A percentile compares a stretch with the other conserved stretches of the same genome.
These are phyloP conservation scores for Axilococcus clingmanii DNA, from an alignment of 139 green algal species.

Conservation along the genomic window DNA sequence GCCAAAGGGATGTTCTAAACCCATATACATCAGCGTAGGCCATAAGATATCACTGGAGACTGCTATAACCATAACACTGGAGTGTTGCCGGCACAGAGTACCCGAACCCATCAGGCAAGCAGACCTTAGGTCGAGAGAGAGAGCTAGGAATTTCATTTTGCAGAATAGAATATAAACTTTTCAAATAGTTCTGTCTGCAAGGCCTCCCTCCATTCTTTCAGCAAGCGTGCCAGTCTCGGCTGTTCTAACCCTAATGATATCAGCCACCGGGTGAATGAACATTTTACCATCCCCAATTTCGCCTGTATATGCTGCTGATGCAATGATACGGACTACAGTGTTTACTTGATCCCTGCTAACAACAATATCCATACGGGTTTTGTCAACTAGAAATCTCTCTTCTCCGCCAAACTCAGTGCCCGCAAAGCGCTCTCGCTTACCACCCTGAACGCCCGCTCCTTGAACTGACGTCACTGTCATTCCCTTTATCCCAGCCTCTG, in stretches of 20 bases:
- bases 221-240: conserved; percentile 60
- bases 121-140: too few species aligned
- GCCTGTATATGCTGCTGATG: conserved; percentile 56
- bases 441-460: conserved; percentile 70
- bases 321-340: conserved; percentile 48
- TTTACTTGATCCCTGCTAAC: conserved; percentile 56
- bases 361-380: conserved; percentile 68
- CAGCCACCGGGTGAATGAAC: conserved; percentile 72
- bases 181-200: too few species aligned
- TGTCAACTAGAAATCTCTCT: conserved; percentile 52
- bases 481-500: conserved; percentile 55
- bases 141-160: too few species aligned
- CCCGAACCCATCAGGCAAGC: too few species aligned
- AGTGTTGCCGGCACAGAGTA: too few species aligned
- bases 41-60: too few species aligned
- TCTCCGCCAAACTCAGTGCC: conserved; percentile 58
- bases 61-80: too few species aligned
- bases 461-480: conserved; percentile 62
- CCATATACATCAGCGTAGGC: too few species aligned
- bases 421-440: conserved; percentile 63
- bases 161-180: too few species aligned
- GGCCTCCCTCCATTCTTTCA: conserved; percentile 69
- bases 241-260: conserved; percentile 74
- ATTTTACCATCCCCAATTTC: conserved; percentile 89
- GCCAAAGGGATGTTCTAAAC: too few species aligned